Percentiles rank a stretch among this genome's conserved stretches.
These are phyloP conservation scores for Pyrenophora teres DNA, from an alignment of 2,329 filamentous ascomycete species.

Conservation along the genomic window DNA sequence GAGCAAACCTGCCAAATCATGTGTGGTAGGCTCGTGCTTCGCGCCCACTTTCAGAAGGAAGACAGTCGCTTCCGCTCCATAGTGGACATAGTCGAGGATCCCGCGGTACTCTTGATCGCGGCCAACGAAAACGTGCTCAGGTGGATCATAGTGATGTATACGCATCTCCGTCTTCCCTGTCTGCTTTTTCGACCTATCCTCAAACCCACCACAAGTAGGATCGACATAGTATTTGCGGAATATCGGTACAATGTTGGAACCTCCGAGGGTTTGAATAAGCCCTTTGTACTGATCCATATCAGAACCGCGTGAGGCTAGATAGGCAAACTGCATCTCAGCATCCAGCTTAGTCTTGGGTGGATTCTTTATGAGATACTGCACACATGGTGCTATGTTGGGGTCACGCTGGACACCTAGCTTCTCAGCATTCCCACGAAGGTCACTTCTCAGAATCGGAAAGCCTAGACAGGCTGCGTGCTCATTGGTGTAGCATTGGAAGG, in stretches of 20 bases:
- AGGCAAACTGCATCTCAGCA: slow-evolving; percentile 76
- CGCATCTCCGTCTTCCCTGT: slow-evolving; percentile 45
- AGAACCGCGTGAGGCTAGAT: slow-evolving; percentile 76
- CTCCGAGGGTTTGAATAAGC: slow-evolving; percentile 32
- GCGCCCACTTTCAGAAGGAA: slow-evolving; percentile 89
- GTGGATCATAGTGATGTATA: slow-evolving; percentile 63
- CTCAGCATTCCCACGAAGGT: slow-evolving; percentile 77
- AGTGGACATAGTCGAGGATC: slow-evolving; percentile 97
- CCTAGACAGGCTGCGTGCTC: slow-evolving; percentile 75
- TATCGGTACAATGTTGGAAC: slow-evolving; percentile 47
- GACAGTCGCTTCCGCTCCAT: slow-evolving; percentile 81
- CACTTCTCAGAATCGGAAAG: slow-evolving; percentile 75
- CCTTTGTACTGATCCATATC: slow-evolving; percentile 63
- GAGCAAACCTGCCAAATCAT: slow-evolving; percentile 83
- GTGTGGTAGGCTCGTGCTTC: slow-evolving; percentile 85
- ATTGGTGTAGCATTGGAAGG: slow-evolving; percentile 82
- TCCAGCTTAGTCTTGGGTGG: slow-evolving; percentile 71
- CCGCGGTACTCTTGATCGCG: slow-evolving; percentile 74
- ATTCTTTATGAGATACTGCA: slow-evolving; percentile 70
- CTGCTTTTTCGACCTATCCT: slow-evolving; percentile 39
- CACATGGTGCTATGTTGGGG: slow-evolving; percentile 77
- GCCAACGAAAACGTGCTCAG: slow-evolving; percentile 80
- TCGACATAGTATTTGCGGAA: slow-evolving; percentile 44
- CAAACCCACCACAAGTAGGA: slow-evolving; percentile 36
- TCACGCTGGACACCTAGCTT: slow-evolving; percentile 87